phyloP scores from a whole-genome alignment of 2,329 filamentous ascomycete genomes.

The Trichothecium roseum region DNA sequence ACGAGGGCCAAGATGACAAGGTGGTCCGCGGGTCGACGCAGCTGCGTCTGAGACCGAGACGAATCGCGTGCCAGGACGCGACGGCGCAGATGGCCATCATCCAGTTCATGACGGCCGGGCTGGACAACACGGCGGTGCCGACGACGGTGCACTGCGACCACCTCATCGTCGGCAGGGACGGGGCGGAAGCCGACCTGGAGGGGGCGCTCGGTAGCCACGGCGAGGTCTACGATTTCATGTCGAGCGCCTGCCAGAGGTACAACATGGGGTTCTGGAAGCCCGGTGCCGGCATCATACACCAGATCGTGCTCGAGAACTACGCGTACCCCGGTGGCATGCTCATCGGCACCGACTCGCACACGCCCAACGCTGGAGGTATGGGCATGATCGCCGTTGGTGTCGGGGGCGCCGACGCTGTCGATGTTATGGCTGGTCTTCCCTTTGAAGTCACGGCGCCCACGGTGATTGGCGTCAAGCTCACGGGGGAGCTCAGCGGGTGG shows the following conservation, averaged over 20 bases:
- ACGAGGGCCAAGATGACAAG: not conserved
- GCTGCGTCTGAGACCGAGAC: constrained; percentile 4
- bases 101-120: constrained; percentile 9
- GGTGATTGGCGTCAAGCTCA: constrained; percentile 66
- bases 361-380: constrained; percentile 1
- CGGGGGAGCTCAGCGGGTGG: constrained; percentile 62
- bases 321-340: constrained; percentile 3
- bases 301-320: constrained; percentile 2
- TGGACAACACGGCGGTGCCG: constrained; percentile 5
- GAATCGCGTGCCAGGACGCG: constrained; percentile 8
- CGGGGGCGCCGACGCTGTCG: constrained; percentile 1
- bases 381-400: constrained; percentile 1
- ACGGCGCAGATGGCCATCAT: constrained; percentile 10
- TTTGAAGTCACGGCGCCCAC: constrained; percentile 45
- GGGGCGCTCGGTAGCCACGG: constrained; percentile 2
- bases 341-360: constrained; percentile 2
- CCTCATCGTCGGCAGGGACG: constrained; percentile 4
- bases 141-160: constrained; percentile 8
- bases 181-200: constrained; percentile 4
- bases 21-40: constrained; percentile 4
- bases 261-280: constrained; percentile 2
- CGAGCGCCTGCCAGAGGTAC: not conserved
- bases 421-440: constrained; percentile 1
- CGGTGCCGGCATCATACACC: constrained; percentile 1
- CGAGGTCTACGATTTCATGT: constrained; percentile 2